Evolutionary conservation across 179 eudicot species (phyloP).

Genomic region (Patellifolia procumbens): DNA sequence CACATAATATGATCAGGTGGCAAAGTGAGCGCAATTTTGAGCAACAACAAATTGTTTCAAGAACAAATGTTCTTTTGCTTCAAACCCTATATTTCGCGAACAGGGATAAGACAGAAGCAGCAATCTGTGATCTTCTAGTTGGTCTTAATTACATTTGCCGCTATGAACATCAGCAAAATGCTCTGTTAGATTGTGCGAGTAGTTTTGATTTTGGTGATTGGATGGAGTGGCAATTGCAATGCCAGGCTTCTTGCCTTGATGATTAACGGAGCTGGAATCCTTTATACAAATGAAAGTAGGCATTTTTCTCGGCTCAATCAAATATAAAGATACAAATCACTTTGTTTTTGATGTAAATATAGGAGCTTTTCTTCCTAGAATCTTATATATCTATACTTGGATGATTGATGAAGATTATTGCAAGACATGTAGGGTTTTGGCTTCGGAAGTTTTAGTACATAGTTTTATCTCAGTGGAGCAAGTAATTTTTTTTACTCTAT

Average conservation of each 20-base stretch:
- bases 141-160: conserved; percentile 89
- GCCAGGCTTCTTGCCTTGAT: conserved; percentile 42
- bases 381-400: conserved; percentile 37
- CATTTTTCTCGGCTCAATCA: conserved; percentile 23
- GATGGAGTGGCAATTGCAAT: conserved; percentile 86
- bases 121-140: conserved; percentile 70
- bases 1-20: conserved; percentile 97
- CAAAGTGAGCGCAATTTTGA: conserved; percentile 89
- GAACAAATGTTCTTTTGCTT: conserved; percentile 74
- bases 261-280: conserved; percentile 15
- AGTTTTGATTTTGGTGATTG: conserved; percentile 89
- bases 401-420: conserved; percentile 40
- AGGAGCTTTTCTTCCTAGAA: conserved; percentile 34
- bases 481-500: conserved; percentile 18
- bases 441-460: conserved; percentile 44
- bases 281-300: conserved; percentile 17
- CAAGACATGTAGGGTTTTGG: conserved; percentile 36
- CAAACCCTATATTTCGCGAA: conserved; percentile 94
- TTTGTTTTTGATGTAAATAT: conserved; percentile 41
- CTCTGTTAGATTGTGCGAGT: conserved; percentile 85
- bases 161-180: conserved; percentile 85
- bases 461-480: conserved; percentile 17
- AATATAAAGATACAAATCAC: conserved; percentile 29
- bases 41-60: conserved; percentile 72
- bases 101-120: conserved; percentile 67